phyloP scores from a whole-genome alignment of 257 asterid species.

The Lavandula angustifolia region DNA sequence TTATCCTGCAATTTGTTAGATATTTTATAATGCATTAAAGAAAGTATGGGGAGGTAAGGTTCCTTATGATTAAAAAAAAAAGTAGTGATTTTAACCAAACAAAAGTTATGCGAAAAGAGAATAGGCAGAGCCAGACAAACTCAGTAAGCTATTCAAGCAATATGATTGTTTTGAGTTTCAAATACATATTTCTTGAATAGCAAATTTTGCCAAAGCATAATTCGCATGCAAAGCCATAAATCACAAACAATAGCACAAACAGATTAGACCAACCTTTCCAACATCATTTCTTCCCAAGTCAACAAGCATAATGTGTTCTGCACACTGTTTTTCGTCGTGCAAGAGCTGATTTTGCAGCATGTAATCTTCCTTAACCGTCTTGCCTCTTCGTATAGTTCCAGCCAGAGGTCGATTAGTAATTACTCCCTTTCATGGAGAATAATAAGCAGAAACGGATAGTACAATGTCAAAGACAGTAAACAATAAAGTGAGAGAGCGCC shows the following conservation, averaged over 20 bases:
- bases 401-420: conserved; percentile 92
- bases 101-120: no score
- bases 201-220: not conserved
- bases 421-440: conserved; percentile 53
- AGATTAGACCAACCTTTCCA: conserved; percentile 68
- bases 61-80: no score
- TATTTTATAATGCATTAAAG: no score
- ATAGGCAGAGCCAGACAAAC: not conserved
- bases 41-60: no score
- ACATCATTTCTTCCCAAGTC: conserved; percentile 99
- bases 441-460: conserved; percentile 18
- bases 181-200: conserved; percentile 4
- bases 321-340: conserved; percentile 86
- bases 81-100: no score
- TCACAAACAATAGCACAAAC: conserved; percentile 2
- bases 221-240: not conserved
- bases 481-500: not conserved
- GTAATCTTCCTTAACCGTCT: conserved; percentile 81
- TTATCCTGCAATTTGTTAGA: no score
- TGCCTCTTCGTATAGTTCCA: conserved; percentile 94
- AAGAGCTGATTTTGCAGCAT: conserved; percentile 89
- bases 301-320: conserved; percentile 98
- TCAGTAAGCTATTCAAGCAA: conserved; percentile 3
- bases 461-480: conserved; percentile 19
- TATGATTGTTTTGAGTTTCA: not conserved